Percentiles rank a stretch among this genome's conserved stretches.
Evolutionary conservation across 768 basidiomycete genomes (phyloP).

Genomic region (Amanita pseudoporphyria): DNA sequence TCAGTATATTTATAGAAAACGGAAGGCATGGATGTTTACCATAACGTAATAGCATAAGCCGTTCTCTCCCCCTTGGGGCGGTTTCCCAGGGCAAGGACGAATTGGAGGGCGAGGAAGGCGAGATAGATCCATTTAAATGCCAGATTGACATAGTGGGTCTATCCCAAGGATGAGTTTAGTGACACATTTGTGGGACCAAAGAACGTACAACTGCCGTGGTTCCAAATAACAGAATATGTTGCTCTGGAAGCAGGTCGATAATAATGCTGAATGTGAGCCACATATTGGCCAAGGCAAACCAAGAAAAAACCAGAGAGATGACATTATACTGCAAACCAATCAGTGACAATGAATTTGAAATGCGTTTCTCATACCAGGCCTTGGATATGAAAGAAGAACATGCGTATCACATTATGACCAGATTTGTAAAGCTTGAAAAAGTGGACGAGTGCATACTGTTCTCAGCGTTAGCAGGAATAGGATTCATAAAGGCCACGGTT

Average conservation of each 20-base stretch:
- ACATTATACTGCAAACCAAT: slow-evolving; percentile 58
- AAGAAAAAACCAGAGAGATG: slow-evolving; percentile 78
- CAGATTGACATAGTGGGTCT: slow-evolving; percentile 88
- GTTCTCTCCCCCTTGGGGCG: slow-evolving; percentile 82
- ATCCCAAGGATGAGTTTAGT: slow-evolving; percentile 2
- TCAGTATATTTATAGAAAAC: background rate
- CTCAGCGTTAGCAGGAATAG: background rate
- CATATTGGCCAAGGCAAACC: slow-evolving; percentile 88
- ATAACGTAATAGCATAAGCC: slow-evolving; percentile 65
- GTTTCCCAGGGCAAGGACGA: slow-evolving; percentile 57
- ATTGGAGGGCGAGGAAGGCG: slow-evolving; percentile 71
- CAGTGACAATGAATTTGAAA: background rate
- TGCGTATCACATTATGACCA: slow-evolving; percentile 79
- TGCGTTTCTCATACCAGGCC: slow-evolving; percentile 51
- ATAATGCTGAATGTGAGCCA: slow-evolving; percentile 97
- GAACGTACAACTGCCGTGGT: slow-evolving; percentile 53
- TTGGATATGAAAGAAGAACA: slow-evolving; percentile 97
- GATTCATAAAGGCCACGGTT: background rate
- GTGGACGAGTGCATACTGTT: slow-evolving; percentile 83
- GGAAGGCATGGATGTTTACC: slow-evolving; percentile 29
- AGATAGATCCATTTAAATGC: slow-evolving; percentile 83
- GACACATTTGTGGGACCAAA: background rate
- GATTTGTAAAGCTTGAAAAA: slow-evolving; percentile 86
- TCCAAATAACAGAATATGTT: slow-evolving; percentile 58
- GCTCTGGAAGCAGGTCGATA: slow-evolving; percentile 69